Evolutionary conservation across 176 grass and related monocot genomes (phyloP).

Genomic region (Chloris gayana): DNA sequence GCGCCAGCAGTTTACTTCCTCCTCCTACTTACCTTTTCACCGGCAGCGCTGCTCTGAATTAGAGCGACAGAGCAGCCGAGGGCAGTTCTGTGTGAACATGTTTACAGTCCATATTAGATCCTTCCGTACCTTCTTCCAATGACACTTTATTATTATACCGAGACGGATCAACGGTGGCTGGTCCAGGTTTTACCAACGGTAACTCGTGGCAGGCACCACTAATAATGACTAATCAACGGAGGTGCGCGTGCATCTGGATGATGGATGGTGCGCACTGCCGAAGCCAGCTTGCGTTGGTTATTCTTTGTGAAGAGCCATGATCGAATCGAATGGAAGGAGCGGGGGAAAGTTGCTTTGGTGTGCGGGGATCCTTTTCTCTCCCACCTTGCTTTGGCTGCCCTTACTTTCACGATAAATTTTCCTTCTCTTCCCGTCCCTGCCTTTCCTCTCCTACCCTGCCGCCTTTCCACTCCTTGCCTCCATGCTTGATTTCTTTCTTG

Average conservation of each 20-base stretch:
- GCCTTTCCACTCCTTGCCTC: conserved; percentile 1
- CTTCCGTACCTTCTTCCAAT: neutral
- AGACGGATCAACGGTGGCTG: neutral
- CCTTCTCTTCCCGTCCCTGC: no score
- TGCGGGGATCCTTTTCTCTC: conserved; percentile 34
- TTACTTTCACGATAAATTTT: no score
- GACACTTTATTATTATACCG: no score
- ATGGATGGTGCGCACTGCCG: no score
- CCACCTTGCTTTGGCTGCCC: neutral
- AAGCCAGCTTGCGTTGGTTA: no score
- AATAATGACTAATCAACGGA: neutral
- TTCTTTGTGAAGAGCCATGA: conserved; percentile 9
- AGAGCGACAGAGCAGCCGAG: neutral
- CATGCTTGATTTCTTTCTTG: no score
- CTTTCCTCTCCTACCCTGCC: no score
- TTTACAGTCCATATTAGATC: neutral
- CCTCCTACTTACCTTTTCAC: neutral
- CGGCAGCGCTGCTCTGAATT: neutral
- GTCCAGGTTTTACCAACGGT: conserved; percentile 14
- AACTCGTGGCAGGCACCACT: neutral
- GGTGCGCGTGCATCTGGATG: no score
- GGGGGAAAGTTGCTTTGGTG: conserved; percentile 42
- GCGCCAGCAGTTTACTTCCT: neutral
- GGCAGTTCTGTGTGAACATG: neutral
- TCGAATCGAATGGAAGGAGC: conserved; percentile 2